Percentiles rank a stretch among this genome's conserved stretches.
Conservation (phyloP, 2,329 filamentous ascomycete species). For the Ophiostoma angusticollis region DNA sequence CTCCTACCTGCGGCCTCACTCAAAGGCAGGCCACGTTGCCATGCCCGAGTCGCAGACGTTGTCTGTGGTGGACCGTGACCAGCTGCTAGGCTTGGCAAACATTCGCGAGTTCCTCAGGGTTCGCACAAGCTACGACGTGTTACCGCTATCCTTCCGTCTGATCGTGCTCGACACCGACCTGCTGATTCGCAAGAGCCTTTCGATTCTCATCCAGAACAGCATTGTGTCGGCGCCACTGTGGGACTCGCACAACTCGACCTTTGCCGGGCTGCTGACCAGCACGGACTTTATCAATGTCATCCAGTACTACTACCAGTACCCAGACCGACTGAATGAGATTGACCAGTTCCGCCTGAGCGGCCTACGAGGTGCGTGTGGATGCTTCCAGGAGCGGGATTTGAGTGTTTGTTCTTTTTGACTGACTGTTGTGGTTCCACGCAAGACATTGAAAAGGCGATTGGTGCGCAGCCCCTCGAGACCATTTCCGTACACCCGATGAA, state of each 20-base stretch:
- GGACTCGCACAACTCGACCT: constrained; percentile 87
- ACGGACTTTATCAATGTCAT: constrained; percentile 98
- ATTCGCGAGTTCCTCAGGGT: constrained; percentile 88
- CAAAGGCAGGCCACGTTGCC: constrained; percentile 23
- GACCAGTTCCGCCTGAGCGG: constrained; percentile 90
- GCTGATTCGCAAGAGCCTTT: constrained; percentile 92
- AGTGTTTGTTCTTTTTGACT: neutral
- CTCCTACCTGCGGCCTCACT: constrained; percentile 38
- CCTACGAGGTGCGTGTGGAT: constrained; percentile 54
- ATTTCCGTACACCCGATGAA: constrained; percentile 86
- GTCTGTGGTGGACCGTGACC: constrained; percentile 59
- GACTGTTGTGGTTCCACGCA: neutral
- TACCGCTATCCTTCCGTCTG: constrained; percentile 88
- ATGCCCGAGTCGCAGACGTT: constrained; percentile 30
- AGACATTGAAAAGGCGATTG: constrained; percentile 94
- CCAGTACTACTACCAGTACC: constrained; percentile 97
- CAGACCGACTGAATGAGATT: constrained; percentile 75
- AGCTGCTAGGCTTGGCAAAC: constrained; percentile 53
- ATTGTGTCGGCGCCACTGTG: constrained; percentile 96
- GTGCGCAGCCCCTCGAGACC: constrained; percentile 82
- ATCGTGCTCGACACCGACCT: constrained; percentile 92
- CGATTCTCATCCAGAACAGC: constrained; percentile 90
- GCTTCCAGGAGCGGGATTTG: neutral
- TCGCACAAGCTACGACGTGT: constrained; percentile 92
- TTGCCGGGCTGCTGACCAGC: constrained; percentile 86